These are phyloP conservation scores for Pterocarpus santalinus DNA, from an alignment of 306 rosid species.

Conservation along the genomic window DNA sequence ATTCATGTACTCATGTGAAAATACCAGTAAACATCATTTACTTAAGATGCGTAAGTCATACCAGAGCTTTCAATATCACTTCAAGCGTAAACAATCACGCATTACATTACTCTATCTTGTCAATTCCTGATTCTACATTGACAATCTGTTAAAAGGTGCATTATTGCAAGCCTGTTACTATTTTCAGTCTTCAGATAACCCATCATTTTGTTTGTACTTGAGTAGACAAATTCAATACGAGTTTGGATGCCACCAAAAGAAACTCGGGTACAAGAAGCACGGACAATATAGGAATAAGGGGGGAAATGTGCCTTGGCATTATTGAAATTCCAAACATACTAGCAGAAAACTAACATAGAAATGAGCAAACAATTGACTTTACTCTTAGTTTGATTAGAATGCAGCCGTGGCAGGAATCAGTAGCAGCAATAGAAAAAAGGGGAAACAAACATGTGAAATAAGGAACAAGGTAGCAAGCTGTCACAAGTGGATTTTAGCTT, in stretches of 20 bases:
- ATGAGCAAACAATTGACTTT: constrained; percentile 31
- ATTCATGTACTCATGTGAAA: neutral
- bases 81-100: constrained; percentile 20
- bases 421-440: constrained; percentile 36
- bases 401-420: constrained; percentile 20
- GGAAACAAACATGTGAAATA: constrained; percentile 13
- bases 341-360: constrained; percentile 6
- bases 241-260: constrained; percentile 28
- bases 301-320: neutral
- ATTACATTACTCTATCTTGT: constrained; percentile 1
- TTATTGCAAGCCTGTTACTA: constrained; percentile 25
- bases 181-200: constrained; percentile 18
- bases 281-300: constrained; percentile 2
- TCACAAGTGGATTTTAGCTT: constrained; percentile 28
- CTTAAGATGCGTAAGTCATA: constrained; percentile 18
- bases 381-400: constrained; percentile 2
- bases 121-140: constrained; percentile 1
- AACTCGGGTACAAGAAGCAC: constrained; percentile 29
- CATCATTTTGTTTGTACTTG: constrained; percentile 34
- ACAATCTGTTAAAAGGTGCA: neutral
- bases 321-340: constrained; percentile 36
- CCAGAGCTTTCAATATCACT: constrained; percentile 27
- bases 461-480: constrained; percentile 38
- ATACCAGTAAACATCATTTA: constrained; percentile 7
- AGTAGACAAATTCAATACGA: constrained; percentile 20